Base-by-base conservation (phyloP, 225 moss, liverwort and hornwort genomes). In the Thuidium tamariscinum region DNA sequence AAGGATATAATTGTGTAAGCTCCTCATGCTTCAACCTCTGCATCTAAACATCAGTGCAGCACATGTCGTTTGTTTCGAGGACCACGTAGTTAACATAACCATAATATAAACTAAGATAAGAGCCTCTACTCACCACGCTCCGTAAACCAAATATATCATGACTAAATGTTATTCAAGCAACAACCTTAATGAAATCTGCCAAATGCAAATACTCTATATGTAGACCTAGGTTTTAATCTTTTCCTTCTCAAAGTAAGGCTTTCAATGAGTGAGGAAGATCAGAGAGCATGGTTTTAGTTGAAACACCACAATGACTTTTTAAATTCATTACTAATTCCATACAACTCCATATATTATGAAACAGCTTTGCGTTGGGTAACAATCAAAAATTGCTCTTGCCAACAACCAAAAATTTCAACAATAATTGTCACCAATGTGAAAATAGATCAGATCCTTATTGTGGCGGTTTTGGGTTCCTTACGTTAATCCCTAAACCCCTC, bases 1-100 rank as follows among this genome's bases (percentile, higher is more conserved):
- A 92, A 68, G 77, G 69, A 91, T 74, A 81, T 88, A 5, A 92
- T 89, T 75, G 63, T 90, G 93, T 94, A 92, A 90, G 89, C 64
- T 55, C 83, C 72, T 66, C 80, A 59, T 59, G 49, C n/a, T 77
- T 82, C 78, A 68, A 56, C 10, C 74, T 61, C 80, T 76, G 75
- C 67, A 52, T 37, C 66, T 84, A 54, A 41, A 39, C 55, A 77
- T 59, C 87, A 80, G 51, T 79, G 61, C 81, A 63, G 65, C 63
- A 72, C 49, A 56, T 57, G 49, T 37, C 60, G 11, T 63, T 77
- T 82, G 77, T 77, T 78, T 56, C 57, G 64, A 57, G 65, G 13
- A 80, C 19, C 80, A 46, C 21, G 22, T 59, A 78, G 52, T 46
- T n/a, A 79, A 41, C 68, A 39, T 67, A 61, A 78, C 26, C 59